Evolutionary conservation across 306 rosid genomes (phyloP).

Genomic region (Delonix regia): DNA sequence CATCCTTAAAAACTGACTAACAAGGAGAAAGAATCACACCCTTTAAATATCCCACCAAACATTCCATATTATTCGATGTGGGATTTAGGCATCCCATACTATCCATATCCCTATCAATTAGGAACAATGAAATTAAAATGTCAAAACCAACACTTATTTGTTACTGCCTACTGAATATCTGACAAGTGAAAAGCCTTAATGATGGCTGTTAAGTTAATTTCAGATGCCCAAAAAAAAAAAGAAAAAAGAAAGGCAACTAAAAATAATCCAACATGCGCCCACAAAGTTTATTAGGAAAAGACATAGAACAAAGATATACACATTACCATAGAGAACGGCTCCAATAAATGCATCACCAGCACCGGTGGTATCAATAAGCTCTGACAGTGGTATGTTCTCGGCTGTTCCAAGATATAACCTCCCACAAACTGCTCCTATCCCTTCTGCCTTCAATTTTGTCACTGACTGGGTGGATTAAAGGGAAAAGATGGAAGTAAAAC

Average conservation of each 20-base stretch:
- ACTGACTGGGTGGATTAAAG: conserved; percentile 58
- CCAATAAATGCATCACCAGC: conserved; percentile 99
- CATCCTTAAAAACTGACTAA: too few relatives aligned
- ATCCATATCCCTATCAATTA: too few relatives aligned
- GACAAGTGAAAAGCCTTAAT: background rate
- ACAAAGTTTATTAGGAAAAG: too few relatives aligned
- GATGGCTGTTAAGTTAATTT: background rate
- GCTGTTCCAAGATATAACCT: conserved; percentile 82
- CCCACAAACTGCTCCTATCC: conserved; percentile 75
- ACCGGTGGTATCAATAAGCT: conserved; percentile 91
- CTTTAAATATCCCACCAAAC: too few relatives aligned
- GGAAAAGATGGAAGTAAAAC: conserved; percentile 26
- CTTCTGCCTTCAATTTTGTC: conserved; percentile 74
- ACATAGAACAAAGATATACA: conserved; percentile 21
- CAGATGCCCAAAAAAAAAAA: background rate
- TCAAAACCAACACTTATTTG: too few relatives aligned
- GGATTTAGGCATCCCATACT: too few relatives aligned
- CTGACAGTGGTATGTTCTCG: conserved; percentile 76
- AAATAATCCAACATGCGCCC: background rate
- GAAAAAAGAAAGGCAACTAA: background rate
- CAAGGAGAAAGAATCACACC: too few relatives aligned
- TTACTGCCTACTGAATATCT: too few relatives aligned
- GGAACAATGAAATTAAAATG: too few relatives aligned
- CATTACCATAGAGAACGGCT: conserved; percentile 83
- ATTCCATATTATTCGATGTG: too few relatives aligned